Percentiles rank a stretch among this genome's conserved stretches.
These are phyloP conservation scores for Nakaseomyces sp. DNA, from an alignment of 1,139 yeast genomes.

Conservation along the genomic window DNA sequence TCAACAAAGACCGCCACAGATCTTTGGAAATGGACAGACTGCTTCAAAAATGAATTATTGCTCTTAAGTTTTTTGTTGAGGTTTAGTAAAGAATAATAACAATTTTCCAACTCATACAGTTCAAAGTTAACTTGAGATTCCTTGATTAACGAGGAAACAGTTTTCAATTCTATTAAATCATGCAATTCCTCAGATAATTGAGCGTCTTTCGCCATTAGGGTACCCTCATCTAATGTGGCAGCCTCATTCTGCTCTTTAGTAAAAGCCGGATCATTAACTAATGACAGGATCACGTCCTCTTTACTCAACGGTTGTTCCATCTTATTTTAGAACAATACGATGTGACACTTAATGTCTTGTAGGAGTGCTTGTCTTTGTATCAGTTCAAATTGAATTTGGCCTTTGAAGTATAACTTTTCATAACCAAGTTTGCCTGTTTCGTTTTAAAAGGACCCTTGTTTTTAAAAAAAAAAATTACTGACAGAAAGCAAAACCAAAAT, in stretches of 20 bases:
- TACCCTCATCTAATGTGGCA: background rate
- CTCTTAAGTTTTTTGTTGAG: constrained; percentile 20
- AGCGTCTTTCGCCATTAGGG: background rate
- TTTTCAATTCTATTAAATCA: constrained; percentile 17
- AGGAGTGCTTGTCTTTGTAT: too few relatives aligned
- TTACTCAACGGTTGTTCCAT: background rate
- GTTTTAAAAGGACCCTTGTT: too few relatives aligned
- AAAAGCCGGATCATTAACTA: background rate
- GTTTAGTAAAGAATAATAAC: constrained; percentile 25
- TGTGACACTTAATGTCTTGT: too few relatives aligned
- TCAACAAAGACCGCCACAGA: constrained; percentile 24
- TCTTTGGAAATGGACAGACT: constrained; percentile 25
- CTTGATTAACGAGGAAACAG: constrained; percentile 16
- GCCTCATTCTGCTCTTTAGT: background rate
- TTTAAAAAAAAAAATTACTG: too few relatives aligned
- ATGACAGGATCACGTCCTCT: background rate
- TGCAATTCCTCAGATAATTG: constrained; percentile 18
- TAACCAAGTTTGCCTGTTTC: too few relatives aligned
- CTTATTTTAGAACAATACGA: too few relatives aligned
- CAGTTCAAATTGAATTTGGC: background rate
- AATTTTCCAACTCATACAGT: constrained; percentile 24
- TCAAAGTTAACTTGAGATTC: constrained; percentile 26
- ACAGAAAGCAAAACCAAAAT: too few relatives aligned
- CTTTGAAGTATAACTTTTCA: too few relatives aligned
- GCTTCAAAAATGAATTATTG: constrained; percentile 13